phyloP scores from a whole-genome alignment of 2,329 filamentous ascomycete species.

The Eutypa lata region DNA sequence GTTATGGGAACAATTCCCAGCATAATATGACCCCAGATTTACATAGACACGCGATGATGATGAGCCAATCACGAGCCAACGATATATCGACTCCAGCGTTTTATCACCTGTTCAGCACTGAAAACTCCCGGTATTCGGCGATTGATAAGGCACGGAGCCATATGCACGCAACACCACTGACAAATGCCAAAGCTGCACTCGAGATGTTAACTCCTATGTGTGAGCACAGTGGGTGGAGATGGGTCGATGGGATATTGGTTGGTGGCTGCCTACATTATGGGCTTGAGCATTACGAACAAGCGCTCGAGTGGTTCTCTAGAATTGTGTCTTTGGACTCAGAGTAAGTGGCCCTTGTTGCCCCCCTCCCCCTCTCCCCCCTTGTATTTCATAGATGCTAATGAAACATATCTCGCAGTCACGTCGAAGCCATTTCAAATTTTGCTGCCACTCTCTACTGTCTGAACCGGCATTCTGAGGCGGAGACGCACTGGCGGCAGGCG shows the following conservation, averaged over 20 bases:
- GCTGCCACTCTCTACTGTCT: slow-evolving; percentile 86
- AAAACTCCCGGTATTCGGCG: slow-evolving; percentile 15
- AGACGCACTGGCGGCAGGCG: slow-evolving; percentile 81
- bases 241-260: slow-evolving; percentile 89
- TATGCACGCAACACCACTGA: slow-evolving; percentile 37
- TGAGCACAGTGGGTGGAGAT: slow-evolving; percentile 77
- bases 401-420: slow-evolving; percentile 55
- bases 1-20: slow-evolving; percentile 8
- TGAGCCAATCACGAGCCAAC: slow-evolving; percentile 11
- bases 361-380: neutral
- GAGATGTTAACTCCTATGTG: slow-evolving; percentile 72
- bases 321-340: slow-evolving; percentile 54
- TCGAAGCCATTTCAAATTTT: slow-evolving; percentile 91
- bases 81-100: slow-evolving; percentile 15
- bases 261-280: slow-evolving; percentile 91
- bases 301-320: slow-evolving; percentile 70
- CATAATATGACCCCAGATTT: slow-evolving; percentile 8
- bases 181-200: slow-evolving; percentile 63
- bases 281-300: slow-evolving; percentile 77
- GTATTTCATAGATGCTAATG: too few species aligned
- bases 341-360: slow-evolving; percentile 35
- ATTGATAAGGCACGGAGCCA: slow-evolving; percentile 17
- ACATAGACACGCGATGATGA: slow-evolving; percentile 11
- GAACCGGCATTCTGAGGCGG: slow-evolving; percentile 77
- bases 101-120: slow-evolving; percentile 21